Conservation (phyloP, 2,329 filamentous ascomycete genomes). For the Paecilomyces fulvus region DNA sequence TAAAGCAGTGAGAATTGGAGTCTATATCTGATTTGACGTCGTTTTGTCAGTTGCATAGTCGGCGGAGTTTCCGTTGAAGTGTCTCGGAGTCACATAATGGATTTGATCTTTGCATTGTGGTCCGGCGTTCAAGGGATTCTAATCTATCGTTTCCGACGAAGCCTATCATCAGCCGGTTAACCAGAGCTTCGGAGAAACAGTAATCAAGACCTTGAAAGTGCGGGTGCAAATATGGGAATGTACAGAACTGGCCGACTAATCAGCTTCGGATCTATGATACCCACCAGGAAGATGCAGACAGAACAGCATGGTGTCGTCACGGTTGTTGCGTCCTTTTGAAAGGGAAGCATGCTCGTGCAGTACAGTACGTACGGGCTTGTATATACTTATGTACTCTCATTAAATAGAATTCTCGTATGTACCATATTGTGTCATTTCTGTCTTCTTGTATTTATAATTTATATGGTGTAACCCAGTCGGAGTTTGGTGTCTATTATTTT, state of each 20-base stretch:
- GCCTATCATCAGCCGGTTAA: background rate
- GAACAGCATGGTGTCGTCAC: background rate
- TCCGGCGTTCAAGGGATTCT: background rate
- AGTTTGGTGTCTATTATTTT: background rate
- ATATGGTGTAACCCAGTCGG: background rate
- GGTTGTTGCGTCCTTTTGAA: background rate
- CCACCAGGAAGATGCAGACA: background rate
- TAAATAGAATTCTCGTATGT: background rate
- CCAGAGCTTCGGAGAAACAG: background rate
- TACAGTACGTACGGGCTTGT: background rate
- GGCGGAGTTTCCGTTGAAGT: background rate
- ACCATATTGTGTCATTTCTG: background rate
- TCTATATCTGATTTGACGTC: background rate
- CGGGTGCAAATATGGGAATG: background rate
- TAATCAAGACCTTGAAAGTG: background rate
- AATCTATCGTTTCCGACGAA: background rate
- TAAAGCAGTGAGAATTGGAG: background rate
- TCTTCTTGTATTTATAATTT: background rate
- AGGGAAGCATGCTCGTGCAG: background rate
- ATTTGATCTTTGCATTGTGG: slow-evolving; percentile 1
- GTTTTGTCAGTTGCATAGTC: background rate
- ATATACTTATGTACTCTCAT: background rate
- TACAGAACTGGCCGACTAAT: background rate
- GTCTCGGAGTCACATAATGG: background rate
- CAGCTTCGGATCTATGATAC: background rate